phyloP scores from a whole-genome alignment of 2,329 filamentous ascomycete genomes.

The Aspergillus sp. region DNA sequence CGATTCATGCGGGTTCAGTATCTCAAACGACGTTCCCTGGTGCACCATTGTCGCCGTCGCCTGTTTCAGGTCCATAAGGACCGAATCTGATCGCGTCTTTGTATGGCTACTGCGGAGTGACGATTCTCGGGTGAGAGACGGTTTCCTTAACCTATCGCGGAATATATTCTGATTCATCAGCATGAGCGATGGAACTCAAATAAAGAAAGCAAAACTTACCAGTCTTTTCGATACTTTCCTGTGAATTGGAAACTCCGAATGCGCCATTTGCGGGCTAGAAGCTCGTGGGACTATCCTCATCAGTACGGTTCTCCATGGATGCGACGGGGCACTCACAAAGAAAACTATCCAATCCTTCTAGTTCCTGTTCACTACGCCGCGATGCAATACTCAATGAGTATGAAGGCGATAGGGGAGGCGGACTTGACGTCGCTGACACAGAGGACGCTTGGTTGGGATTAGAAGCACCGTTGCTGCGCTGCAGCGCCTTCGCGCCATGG shows the following conservation, averaged over 20 bases:
- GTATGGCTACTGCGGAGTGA: slow-evolving; percentile 9
- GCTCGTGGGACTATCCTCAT: background rate
- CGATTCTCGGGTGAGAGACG: slow-evolving; percentile 10
- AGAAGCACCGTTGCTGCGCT: slow-evolving; percentile 26
- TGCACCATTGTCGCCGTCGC: slow-evolving; percentile 24
- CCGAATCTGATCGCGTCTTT: slow-evolving; percentile 20
- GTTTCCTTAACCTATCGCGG: slow-evolving; percentile 21
- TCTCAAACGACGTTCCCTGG: slow-evolving; percentile 31
- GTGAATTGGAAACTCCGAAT: background rate
- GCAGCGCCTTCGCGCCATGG: slow-evolving; percentile 22
- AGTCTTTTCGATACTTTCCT: background rate
- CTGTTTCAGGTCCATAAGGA: slow-evolving; percentile 19
- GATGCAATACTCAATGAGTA: slow-evolving; percentile 28
- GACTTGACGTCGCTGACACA: slow-evolving; percentile 26
- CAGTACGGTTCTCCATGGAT: background rate
- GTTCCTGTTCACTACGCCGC: slow-evolving; percentile 22
- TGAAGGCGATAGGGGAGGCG: slow-evolving; percentile 32
- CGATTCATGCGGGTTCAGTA: slow-evolving; percentile 32
- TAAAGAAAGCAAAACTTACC: background rate
- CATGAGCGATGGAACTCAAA: background rate
- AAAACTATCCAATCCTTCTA: slow-evolving; percentile 18
- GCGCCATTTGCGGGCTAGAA: background rate
- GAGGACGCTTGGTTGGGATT: slow-evolving; percentile 26
- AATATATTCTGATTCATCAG: slow-evolving; percentile 22
- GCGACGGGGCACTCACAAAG: slow-evolving; percentile 11